These are phyloP conservation scores for Coemansia sp. DNA, from an alignment of 192 early-diverging fungal genomes.

Conservation along the genomic window DNA sequence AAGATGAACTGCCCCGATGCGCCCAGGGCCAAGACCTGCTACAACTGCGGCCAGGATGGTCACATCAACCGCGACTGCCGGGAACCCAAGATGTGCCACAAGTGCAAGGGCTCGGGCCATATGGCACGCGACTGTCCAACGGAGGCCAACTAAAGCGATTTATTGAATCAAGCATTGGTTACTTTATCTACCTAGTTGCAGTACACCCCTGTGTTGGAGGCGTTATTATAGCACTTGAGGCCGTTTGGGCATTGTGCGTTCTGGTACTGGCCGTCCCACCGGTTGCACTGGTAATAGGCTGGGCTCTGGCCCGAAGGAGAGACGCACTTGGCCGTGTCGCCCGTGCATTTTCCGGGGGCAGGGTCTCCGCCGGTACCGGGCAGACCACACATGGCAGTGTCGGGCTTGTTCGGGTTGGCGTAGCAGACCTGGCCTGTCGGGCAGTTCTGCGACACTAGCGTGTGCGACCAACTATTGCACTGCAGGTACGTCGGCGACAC, in stretches of 20 bases:
- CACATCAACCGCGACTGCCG: conserved; percentile 50
- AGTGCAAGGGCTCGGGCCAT: conserved; percentile 41
- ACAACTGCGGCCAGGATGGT: conserved; percentile 48
- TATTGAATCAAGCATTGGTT: too few species aligned
- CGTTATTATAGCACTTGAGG: conserved; percentile 41
- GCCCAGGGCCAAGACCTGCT: conserved; percentile 43
- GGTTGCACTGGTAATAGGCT: conserved; percentile 32
- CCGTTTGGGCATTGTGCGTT: conserved; percentile 22
- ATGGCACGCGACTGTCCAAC: conserved; percentile 29
- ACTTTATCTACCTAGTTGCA: too few species aligned
- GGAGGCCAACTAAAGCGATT: conserved; percentile 7
- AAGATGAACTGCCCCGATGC: conserved; percentile 35
- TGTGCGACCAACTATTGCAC: conserved; percentile 29
- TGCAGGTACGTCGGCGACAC: conserved; percentile 30
- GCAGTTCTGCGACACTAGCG: conserved; percentile 13
- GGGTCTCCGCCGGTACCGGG: conserved; percentile 24
- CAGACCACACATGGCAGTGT: conserved; percentile 29
- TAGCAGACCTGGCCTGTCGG: conserved; percentile 29
- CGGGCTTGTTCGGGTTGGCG: conserved; percentile 27
- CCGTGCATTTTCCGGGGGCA: conserved; percentile 29
- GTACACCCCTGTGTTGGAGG: conserved; percentile 30
- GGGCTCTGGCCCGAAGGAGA: conserved; percentile 22
- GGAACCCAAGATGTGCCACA: conserved; percentile 27
- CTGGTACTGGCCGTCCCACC: conserved; percentile 38
- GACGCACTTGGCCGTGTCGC: conserved; percentile 38